Evolutionary conservation across 805 yeast species (phyloP).

Genomic region (Candida multigemmis): DNA sequence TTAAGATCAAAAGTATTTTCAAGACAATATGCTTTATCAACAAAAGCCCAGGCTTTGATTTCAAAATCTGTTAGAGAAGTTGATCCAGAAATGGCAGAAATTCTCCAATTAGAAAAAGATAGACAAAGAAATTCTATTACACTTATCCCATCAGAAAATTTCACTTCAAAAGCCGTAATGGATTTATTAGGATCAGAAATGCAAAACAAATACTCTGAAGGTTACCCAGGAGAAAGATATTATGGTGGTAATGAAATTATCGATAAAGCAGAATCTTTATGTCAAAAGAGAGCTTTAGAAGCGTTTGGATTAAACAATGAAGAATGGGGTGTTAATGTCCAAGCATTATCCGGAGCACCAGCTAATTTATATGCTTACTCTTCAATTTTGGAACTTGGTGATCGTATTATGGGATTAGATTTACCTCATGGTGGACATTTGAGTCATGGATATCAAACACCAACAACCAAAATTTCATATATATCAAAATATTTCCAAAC

Average conservation of each 20-base stretch:
- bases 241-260: constrained; percentile 98
- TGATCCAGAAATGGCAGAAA: constrained; percentile 72
- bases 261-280: constrained; percentile 84
- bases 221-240: constrained; percentile 98
- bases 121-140: constrained; percentile 94
- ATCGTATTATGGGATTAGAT: constrained; percentile 95
- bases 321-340: constrained; percentile 97
- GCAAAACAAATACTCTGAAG: constrained; percentile 98
- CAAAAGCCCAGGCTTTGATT: constrained; percentile 56
- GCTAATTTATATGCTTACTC: constrained; percentile 96
- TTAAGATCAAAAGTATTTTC: constrained; percentile 15
- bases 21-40: constrained; percentile 54
- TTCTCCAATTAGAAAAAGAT: constrained; percentile 69
- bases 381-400: constrained; percentile 91
- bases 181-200: constrained; percentile 96
- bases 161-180: constrained; percentile 92
- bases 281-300: constrained; percentile 90
- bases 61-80: constrained; percentile 54
- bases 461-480: constrained; percentile 85
- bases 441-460: constrained; percentile 97
- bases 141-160: constrained; percentile 93
- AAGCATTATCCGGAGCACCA: constrained; percentile 93
- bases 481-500: constrained; percentile 96
- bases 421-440: constrained; percentile 98
- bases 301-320: constrained; percentile 76